Evolutionary conservation across 2,329 filamentous ascomycete genomes (phyloP), one percentile per base, ranked within the genome.

Genomic region (Fonsecaea pedrosoi): DNA sequence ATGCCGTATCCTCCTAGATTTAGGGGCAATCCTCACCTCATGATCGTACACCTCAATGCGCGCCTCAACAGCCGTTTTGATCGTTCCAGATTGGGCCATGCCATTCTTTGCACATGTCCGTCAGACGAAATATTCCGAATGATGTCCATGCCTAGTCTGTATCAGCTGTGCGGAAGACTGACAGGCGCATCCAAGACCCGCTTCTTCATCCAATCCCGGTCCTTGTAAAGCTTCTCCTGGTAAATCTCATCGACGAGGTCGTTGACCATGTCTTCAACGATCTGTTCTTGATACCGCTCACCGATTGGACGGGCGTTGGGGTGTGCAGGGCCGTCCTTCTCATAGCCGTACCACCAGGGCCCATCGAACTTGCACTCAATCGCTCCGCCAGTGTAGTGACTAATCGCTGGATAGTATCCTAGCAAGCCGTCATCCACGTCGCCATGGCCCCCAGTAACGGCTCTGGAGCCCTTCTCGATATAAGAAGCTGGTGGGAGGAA

Each of bases 361-460:
- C 92, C 93, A 0, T 95, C 94, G 76, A 99, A 97, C 78, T 97
- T 97, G 73, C 94, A 90, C 77, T 98, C 92, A 15, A 91, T 94
- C 1, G 94, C 91, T 30, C 94, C 95, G 60, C 94, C 94, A 54
- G 91, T 89, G 80, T 97, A 98, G 25, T 95, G 91, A 73, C 93
- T 95, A 21, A 99, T 88, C 25, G 94, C 92, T 1, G 95, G 95
- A 75, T 96, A 97, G 80, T 99, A 99, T 10, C 95, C 96, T 1
- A 97, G 86, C 85, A 95, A 91, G 40, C 94, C 95, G 75, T 99
- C 95, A 75, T 99, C 95, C 10, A 73, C 67, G 34, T 70, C 71
- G 32, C 70, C 69, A 34, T 71, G 61, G 13, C 66, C 71, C 32
- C 45, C 45, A 7, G 69, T 65, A 30, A 64, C 64, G 34, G 70